Base-by-base conservation (phyloP, 1,139 yeast species). In the Saccharomyces pastorianus region DNA sequence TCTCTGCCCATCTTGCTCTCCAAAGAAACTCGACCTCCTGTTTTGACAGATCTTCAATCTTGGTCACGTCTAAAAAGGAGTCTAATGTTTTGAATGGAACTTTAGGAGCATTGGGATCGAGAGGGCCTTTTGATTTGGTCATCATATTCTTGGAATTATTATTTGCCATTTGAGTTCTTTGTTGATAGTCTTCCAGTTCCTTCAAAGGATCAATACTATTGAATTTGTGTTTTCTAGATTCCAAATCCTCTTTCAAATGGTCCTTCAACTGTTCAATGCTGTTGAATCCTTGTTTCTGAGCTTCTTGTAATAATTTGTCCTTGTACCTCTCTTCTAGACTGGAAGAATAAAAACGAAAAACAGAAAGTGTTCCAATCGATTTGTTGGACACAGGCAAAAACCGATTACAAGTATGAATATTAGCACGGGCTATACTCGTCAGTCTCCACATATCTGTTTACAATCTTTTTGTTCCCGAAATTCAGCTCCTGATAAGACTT, bases 11-110 rank as follows among this genome's bases (percentile, higher is more conserved):
- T 61, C 96, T 79, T 0, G 96, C 90, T 68, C 88, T 83, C 99
- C 99, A 93, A 42, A 93, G 75, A 64, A 79, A 78, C 64, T 88
- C 95, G 53, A 93, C 76, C 63, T 91, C 96, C 59, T 80, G 79
- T 6, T 70, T 62, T 2, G 82, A 79, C 27, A 87, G 72, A 6
- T 76, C 82, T 51, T 72, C 62, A 50, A 88, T 64, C 69, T 90
- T 91, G 1, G 79, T 86, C 9, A 83, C 75, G 54, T 88, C 90
- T 50, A 93, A 70, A 67, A 75, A 93, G 2, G 91, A 81, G 53
- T 79, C 76, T 56, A 93, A 74, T 0, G 88, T 83, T 70, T 89
- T 90, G 72, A 78, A 85, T 8, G 95, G 88, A 8, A 71, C 67
- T 49, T 71, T 65, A 2, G 82, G 80, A 0, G 74, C 62, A 9